Base-by-base conservation (phyloP, 495 filamentous ascomycete species). In the Xylona heveae region DNA sequence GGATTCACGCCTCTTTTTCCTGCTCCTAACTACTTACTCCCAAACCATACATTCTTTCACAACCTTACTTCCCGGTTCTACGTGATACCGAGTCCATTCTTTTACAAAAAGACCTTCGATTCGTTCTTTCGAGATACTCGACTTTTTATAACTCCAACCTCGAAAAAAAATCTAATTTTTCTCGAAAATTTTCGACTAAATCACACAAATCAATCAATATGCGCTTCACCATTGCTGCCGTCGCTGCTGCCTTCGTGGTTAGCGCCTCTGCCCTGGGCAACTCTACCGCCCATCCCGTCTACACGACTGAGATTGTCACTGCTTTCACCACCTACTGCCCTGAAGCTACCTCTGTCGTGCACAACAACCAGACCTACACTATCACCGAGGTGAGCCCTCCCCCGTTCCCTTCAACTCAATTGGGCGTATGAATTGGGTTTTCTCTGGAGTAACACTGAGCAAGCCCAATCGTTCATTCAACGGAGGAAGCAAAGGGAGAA, bases 301-400 rank as follows among this genome's bases (percentile, higher is more conserved):
- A 38, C 17, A 34, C 30, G 8, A 46, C 43, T 33, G 34, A 44
- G 27, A 31, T 41, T 18, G 41, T 44, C 25, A 44, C 43, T 7
- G 41, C 38, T 8, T 44, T 38, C 28, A 44, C 42, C 24, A 46
- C 43, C 1, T 44, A 41, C 24, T 44, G 42, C 28, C 42, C 42
- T 1, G 19, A 12, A 14, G 21, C 43, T 1, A 46, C 43, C 12
- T 24, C 20, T 25, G 35, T 44, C 20, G 29, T 37, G 3, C 38
- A 44, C 28, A 34, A 31, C 22, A 30, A 19, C 15, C 20, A 19
- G 2, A 44, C 43, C 31, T 44, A 44, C 31, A 44, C 42, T 16
- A 32, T 44, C 13, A 46, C 43, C 22, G n/a, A 24, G 36, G 36
- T 38, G 17, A 6, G 31, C 15, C 20, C n/a, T n/a, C n/a, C n/a